These are phyloP conservation scores for Clavariopsis aquatica DNA, from an alignment of 495 filamentous ascomycete species.

Conservation along the genomic window DNA sequence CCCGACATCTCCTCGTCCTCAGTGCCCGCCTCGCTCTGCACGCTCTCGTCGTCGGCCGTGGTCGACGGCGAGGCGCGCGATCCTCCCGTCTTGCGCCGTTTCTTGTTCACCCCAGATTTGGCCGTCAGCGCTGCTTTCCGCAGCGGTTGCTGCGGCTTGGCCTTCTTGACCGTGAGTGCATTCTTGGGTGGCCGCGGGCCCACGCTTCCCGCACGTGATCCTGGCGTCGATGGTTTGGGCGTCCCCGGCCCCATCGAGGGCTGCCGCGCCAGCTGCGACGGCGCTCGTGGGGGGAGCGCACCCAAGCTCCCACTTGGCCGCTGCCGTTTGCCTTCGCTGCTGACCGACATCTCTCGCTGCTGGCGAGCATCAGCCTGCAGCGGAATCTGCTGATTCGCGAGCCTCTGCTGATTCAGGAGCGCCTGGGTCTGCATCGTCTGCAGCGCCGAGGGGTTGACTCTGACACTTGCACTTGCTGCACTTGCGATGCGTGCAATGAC, in stretches of 20 bases:
- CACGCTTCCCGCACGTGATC: slow-evolving; percentile 50
- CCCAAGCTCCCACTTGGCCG: slow-evolving; percentile 67
- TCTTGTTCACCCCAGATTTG: slow-evolving; percentile 36
- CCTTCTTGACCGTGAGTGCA: slow-evolving; percentile 62
- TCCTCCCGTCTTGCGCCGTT: slow-evolving; percentile 26
- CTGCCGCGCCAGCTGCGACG: slow-evolving; percentile 74
- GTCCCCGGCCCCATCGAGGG: slow-evolving; percentile 81
- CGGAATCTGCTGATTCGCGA: slow-evolving; percentile 28
- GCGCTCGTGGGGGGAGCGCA: slow-evolving; percentile 64
- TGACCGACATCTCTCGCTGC: slow-evolving; percentile 74
- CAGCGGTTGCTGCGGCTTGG: slow-evolving; percentile 51
- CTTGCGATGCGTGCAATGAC: slow-evolving; percentile 45
- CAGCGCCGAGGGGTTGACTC: slow-evolving; percentile 21
- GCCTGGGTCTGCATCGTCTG: slow-evolving; percentile 36
- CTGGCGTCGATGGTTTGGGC: slow-evolving; percentile 76
- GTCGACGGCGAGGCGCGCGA: slow-evolving; percentile 39
- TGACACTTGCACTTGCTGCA: slow-evolving; percentile 30
- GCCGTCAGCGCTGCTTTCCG: slow-evolving; percentile 51
- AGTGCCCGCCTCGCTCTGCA: slow-evolving; percentile 35
- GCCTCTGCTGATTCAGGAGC: slow-evolving; percentile 30
- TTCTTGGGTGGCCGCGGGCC: slow-evolving; percentile 57
- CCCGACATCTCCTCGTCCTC: slow-evolving; percentile 39
- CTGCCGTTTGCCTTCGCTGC: slow-evolving; percentile 70
- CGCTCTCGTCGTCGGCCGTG: slow-evolving; percentile 41
- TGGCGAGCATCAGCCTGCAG: slow-evolving; percentile 29